Conservation (phyloP, 805 yeast species). For the Zygosaccharomyces kombuchaensis region DNA sequence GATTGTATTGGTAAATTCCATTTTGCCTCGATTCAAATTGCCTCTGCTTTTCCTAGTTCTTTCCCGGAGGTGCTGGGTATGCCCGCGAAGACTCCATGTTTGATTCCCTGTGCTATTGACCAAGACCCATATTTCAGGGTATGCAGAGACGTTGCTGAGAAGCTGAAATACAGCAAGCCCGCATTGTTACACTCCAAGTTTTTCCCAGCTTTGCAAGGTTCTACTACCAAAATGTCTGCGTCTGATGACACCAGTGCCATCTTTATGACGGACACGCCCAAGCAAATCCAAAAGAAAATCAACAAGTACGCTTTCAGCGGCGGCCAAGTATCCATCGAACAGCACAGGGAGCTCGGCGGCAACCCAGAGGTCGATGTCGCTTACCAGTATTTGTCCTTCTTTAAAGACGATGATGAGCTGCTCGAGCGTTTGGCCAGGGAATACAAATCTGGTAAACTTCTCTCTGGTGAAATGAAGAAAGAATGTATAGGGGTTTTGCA, state of each 20-base stretch:
- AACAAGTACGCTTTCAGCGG: conserved; percentile 97
- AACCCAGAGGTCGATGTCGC: conserved; percentile 95
- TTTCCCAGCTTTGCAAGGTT: conserved; percentile 97
- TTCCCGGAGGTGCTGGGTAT: conserved; percentile 89
- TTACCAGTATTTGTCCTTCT: conserved; percentile 86
- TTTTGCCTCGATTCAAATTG: conserved; percentile 93
- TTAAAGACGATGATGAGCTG: conserved; percentile 82
- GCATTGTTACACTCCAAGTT: conserved; percentile 89
- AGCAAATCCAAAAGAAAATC: conserved; percentile 87
- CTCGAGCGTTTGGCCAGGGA: conserved; percentile 55
- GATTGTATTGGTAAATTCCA: conserved; percentile 93
- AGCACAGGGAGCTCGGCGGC: conserved; percentile 87
- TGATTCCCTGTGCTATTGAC: conserved; percentile 98
- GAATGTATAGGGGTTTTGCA: conserved; percentile 77
- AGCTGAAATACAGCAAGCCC: conserved; percentile 85
- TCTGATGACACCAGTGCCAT: conserved; percentile 86
- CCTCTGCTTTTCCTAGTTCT: conserved; percentile 92
- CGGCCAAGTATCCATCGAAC: conserved; percentile 82
- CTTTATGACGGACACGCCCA: conserved; percentile 91
- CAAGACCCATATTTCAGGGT: conserved; percentile 98
- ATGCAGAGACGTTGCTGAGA: conserved; percentile 95
- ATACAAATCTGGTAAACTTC: conserved; percentile 74
- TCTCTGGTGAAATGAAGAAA: conserved; percentile 92
- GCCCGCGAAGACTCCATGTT: conserved; percentile 86
- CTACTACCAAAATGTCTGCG: conserved; percentile 95